Evolutionary conservation across 1,284 basidiomycete genomes (phyloP), one percentile per base, ranked within the genome.

Genomic region (Caloboletus firmus): DNA sequence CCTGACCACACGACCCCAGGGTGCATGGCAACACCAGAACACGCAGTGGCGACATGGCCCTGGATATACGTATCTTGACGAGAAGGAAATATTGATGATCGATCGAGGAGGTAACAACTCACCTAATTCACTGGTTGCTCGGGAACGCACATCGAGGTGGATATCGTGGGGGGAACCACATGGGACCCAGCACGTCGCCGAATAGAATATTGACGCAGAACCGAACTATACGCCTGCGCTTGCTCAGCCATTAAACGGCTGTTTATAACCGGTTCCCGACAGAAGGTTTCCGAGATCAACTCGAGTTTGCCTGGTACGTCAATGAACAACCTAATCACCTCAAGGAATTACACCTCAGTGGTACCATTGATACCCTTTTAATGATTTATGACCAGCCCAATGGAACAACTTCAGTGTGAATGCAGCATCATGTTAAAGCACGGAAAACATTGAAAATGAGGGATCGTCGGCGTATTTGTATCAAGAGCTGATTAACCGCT

Each of bases 401-500:
- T 44, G 17, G 34, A 45, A 47, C 51, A 41, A 15, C 26, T 50
- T 51, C 28, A 35, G 32, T 28, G 8, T n/a, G n/a, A n/a, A n/a
- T n/a, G n/a, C 24, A 43, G 18, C 13, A 42, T 24, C 26, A 36
- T 34, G 39, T 52, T 41, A 15, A 17, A 47, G 13, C 37, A 43
- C 2, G 1, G 10, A 36, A 44, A 36, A 35, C 4, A 47, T 15
- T n/a, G 18, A 3, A 34, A 42, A 54, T 24, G 26, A 31, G 12
- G 17, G 15, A 47, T 22, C 13, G 54, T 49, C 37, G 40, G 35
- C 12, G 46, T 30, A 46, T 45, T 51, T 87, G 80, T 85, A 72
- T 69, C 81, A 78, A 74, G 73, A 79, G 73, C 85, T 85, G 84
- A 87, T 87, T 87, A 80, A 77, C 83, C 85, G 76, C 75, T 66